Conservation (phyloP, 2,329 filamentous ascomycete species). For the Metarhizium guizhouense region DNA sequence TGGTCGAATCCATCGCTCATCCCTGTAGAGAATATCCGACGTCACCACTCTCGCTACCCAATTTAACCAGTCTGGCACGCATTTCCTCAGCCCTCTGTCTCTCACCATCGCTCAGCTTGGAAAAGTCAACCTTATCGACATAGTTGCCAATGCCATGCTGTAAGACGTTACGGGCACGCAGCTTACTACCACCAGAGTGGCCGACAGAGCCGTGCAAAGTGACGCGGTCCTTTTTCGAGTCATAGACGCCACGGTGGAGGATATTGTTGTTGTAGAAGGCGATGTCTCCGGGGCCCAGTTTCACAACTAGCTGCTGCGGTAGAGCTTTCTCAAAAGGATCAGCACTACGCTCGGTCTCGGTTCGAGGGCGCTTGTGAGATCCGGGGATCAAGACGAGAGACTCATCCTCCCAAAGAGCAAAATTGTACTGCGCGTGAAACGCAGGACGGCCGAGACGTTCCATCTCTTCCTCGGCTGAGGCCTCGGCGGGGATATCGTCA, state of each 20-base stretch:
- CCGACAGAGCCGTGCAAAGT: constrained; percentile 68
- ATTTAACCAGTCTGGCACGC: constrained; percentile 50
- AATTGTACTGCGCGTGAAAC: constrained; percentile 79
- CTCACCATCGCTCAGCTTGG: constrained; percentile 30
- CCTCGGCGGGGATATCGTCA: constrained; percentile 67
- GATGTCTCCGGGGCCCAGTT: constrained; percentile 63
- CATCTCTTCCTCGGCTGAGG: constrained; percentile 57
- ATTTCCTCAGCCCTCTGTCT: constrained; percentile 50
- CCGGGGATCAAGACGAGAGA: constrained; percentile 70
- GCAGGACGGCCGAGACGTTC: constrained; percentile 49
- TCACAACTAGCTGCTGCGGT: constrained; percentile 56
- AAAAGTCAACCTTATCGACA: constrained; percentile 52
- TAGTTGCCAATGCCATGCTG: constrained; percentile 65
- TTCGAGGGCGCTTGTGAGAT: constrained; percentile 63
- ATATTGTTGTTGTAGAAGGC: constrained; percentile 92
- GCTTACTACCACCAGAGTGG: constrained; percentile 41
- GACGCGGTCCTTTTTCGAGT: constrained; percentile 48
- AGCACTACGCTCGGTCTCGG: constrained; percentile 57
- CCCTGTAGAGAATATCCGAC: constrained; percentile 56
- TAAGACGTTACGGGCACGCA: constrained; percentile 61
- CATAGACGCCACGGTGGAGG: constrained; percentile 62
- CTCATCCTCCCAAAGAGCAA: constrained; percentile 68
- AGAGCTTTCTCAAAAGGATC: constrained; percentile 53
- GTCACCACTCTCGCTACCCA: constrained; percentile 51
- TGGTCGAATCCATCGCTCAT: constrained; percentile 18